Base-by-base conservation (phyloP, 768 basidiomycete species). In the Boletus pseudopeckii region DNA sequence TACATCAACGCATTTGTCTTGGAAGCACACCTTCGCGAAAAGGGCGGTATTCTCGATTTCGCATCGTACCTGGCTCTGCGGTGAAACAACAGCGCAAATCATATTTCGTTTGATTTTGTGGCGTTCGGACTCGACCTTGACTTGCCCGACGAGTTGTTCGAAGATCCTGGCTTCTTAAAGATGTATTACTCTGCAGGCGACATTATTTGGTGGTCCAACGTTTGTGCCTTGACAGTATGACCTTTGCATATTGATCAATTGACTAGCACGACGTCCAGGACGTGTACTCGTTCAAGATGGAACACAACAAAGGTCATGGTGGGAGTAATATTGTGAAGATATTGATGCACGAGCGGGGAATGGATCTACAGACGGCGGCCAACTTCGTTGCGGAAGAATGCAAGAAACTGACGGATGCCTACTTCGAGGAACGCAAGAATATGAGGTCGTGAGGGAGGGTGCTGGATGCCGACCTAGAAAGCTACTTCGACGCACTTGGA, bases 281-380 rank as follows among this genome's bases (percentile, higher is more conserved):
- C 55, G 68, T 87, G 15, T 86, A 85, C 62, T 86, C 84, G 8
- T 88, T 87, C 68, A 81, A 85, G 66, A 82, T 85, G 79, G 86
- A 90, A 60, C 83, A 85, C 60, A 77, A 80, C 47, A 80, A 80
- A 60, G 87, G 85, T 18, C 79, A 82, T 48, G 74, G 71, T 26
- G 82, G 81, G 52, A 86, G 86, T 64, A 89, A 88, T 64, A 75
- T 88, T 59, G 73, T 90, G 47, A 84, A 83, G 9, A 83, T 87
- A 36, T 75, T 86, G 54, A 86, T 86, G 82, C 67, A 79, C 54
- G 77, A 80, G 57, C 76, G 76, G 49, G 60, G 69, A 20, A 66
- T 84, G 46, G 73, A 74, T 50, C 71, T 87, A 45, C 86, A 88
- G 67, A 74, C 77, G 26, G 82, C 85, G 1, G 75, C 78, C 32